A percentile compares a stretch with the other conserved stretches of the same genome.
Evolutionary conservation across 2,329 filamentous ascomycete genomes (phyloP).

Genomic region (Decorospora gaudefroyi): DNA sequence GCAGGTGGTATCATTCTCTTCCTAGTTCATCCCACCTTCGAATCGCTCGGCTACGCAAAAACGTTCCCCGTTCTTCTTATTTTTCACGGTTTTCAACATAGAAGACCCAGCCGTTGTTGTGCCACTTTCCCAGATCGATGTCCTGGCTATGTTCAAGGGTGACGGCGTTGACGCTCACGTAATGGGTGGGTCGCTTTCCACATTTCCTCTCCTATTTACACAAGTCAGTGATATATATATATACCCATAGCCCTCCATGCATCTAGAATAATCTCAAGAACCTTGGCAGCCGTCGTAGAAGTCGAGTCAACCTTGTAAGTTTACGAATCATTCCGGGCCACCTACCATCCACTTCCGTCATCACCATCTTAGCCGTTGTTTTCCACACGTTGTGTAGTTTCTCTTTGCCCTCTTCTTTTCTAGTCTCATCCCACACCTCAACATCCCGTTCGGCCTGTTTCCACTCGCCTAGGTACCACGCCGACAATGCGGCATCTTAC

Average conservation of each 20-base stretch:
- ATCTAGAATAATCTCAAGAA: too few species aligned
- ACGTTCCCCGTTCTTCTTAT: constrained; percentile 1
- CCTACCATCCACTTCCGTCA: constrained; percentile 15
- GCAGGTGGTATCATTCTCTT: not conserved
- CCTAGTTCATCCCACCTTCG: constrained; percentile 19
- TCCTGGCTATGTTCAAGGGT: constrained; percentile 37
- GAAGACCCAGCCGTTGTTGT: constrained; percentile 42
- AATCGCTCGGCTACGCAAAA: constrained; percentile 4
- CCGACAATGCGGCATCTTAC: constrained; percentile 53
- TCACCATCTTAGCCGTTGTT: constrained; percentile 18
- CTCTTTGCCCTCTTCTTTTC: constrained; percentile 12
- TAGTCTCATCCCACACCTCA: constrained; percentile 26
- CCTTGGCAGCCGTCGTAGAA: too few species aligned
- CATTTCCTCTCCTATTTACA: constrained; percentile 15
- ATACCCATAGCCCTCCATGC: too few species aligned
- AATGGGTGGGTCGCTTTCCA: constrained; percentile 30
- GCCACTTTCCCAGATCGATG: constrained; percentile 40
- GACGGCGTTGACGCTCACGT: constrained; percentile 43
- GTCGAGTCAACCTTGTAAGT: not conserved
- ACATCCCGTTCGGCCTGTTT: constrained; percentile 28
- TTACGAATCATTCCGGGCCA: not conserved
- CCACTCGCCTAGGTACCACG: constrained; percentile 36
- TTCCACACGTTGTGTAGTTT: constrained; percentile 33
- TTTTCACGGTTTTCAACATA: constrained; percentile 36
- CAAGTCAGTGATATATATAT: too few species aligned